A percentile compares a stretch with the other conserved stretches of the same genome.
phyloP scores from a whole-genome alignment of 129 eudicot species.

The Flaveria bidentis region DNA sequence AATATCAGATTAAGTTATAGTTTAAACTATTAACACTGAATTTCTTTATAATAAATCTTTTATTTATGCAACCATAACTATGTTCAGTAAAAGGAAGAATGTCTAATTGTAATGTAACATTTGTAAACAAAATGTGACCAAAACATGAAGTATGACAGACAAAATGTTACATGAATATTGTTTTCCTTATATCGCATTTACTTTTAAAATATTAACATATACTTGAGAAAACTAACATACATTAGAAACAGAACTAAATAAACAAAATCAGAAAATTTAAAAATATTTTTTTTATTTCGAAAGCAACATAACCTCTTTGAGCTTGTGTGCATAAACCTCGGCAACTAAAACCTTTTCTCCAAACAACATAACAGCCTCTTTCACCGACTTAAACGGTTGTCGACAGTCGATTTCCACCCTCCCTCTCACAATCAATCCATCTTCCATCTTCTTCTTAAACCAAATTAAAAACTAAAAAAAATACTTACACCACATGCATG shows the following conservation, averaged over 20 bases:
- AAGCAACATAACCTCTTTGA: slow-evolving; percentile 60
- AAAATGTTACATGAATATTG: no score
- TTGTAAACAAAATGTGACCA: neutral
- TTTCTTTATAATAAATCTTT: neutral
- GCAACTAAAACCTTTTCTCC: slow-evolving; percentile 83
- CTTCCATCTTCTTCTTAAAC: slow-evolving; percentile 42
- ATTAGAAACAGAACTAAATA: no score
- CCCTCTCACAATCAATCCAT: slow-evolving; percentile 70
- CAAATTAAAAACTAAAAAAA: neutral
- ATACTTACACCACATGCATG: neutral
- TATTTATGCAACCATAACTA: neutral
- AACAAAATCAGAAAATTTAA: neutral
- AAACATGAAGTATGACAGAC: neutral
- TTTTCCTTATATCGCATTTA: no score
- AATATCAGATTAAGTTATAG: no score
- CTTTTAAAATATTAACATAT: no score
- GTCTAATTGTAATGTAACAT: neutral
- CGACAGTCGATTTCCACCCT: slow-evolving; percentile 77
- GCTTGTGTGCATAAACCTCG: slow-evolving; percentile 66
- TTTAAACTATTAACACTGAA: no score
- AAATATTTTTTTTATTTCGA: no score
- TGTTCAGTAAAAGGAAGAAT: neutral
- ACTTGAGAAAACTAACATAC: neutral
- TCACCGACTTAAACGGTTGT: slow-evolving; percentile 73
- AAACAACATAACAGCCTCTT: slow-evolving; percentile 66